Evolutionary conservation across 2,329 filamentous ascomycete genomes (phyloP).

Genomic region (Sclerotinia nivalis): DNA sequence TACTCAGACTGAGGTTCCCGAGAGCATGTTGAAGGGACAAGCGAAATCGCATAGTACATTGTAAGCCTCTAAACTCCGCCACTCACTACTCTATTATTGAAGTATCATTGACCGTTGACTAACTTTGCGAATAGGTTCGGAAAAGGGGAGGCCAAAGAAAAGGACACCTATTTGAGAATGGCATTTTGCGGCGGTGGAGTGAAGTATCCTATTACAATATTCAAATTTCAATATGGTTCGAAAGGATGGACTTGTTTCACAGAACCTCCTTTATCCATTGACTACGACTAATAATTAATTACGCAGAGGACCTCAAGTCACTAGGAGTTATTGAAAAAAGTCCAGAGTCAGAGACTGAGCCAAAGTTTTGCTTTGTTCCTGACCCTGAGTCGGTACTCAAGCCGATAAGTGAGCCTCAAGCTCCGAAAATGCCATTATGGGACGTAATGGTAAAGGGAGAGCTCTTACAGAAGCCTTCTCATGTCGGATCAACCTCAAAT

Average conservation of each 20-base stretch:
- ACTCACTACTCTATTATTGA: background rate
- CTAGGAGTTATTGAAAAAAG: background rate
- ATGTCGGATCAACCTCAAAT: background rate
- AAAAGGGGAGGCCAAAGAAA: background rate
- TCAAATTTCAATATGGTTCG: conserved; percentile 11
- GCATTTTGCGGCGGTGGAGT: background rate
- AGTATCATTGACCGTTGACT: background rate
- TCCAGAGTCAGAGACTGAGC: background rate
- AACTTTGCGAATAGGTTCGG: background rate
- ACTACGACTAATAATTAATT: too few species aligned
- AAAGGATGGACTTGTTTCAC: background rate
- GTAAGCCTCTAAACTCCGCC: background rate
- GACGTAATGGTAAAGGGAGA: background rate
- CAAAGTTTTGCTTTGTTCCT: background rate
- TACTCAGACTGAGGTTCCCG: background rate
- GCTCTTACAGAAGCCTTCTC: background rate
- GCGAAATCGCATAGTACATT: conserved; percentile 14
- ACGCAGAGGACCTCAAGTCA: background rate
- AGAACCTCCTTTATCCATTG: background rate
- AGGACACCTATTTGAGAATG: background rate
- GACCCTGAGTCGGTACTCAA: background rate
- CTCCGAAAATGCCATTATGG: background rate
- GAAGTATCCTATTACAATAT: conserved; percentile 15
- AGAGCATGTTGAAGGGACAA: background rate
- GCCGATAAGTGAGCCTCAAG: background rate